Base-by-base conservation (phyloP, 805 yeast species). In the Metschnikowia koreensis region DNA sequence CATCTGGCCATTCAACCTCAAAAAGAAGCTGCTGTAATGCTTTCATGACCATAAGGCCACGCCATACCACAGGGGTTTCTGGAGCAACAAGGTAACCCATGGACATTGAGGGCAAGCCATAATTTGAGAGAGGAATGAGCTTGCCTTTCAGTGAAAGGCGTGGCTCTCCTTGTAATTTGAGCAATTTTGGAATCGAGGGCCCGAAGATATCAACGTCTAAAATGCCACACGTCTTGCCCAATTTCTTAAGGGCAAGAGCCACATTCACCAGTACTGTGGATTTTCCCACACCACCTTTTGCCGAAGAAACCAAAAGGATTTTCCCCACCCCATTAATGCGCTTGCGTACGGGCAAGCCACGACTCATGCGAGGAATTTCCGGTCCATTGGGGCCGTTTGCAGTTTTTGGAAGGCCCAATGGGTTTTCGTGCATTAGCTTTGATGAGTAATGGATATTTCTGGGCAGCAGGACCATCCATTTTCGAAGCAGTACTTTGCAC, bases 31-130 rank as follows among this genome's bases (percentile, higher is more conserved):
- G 96, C 59, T 89, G 90, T 26, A 89, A 66, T 0, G 96, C 96
- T 65, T 89, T 89, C 82, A 87, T 89, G 17, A 89, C 92, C 83
- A 89, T 82, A 40, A 89, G 68, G 0, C 96, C 96, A 48, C 96
- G 73, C 96, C 96, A 89, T 0, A 86, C 93, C 6, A 89, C 78
- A 0, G 91, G 86, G 31, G 83, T 81, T 44, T 80, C 83, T 8
- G 86, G 86, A 1, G 77, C 67, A 1, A 89, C 79, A 58, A 89
- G 70, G 60, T 84, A 89, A 0, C 96, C 96, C 96, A 89, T 89
- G 0, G 96, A 88, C 96, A 89, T 89, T 7, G 91, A 81, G 57
- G 86, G 84, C 2, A 89, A 64, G 0, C 96, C 96, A 57, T 84
- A 87, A 63, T 87, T 89, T 10, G 75, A 65, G 58, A 88, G 66